Base-by-base conservation (phyloP, 495 filamentous ascomycete species). In the Tuber umbilicatum region DNA sequence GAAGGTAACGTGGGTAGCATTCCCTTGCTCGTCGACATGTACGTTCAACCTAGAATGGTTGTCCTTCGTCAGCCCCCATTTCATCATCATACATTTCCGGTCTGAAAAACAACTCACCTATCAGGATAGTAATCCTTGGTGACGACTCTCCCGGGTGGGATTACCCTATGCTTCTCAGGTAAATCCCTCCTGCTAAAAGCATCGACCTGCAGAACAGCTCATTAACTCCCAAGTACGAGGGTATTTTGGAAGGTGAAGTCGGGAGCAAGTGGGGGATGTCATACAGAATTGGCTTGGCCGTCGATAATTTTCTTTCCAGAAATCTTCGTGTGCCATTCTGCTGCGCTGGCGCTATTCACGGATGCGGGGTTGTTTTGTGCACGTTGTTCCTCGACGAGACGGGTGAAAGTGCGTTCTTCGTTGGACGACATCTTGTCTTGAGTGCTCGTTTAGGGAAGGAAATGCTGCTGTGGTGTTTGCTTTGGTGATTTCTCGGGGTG, bases 111-210 rank as follows among this genome's bases (percentile, higher is more conserved):
- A 40, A 41, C 77, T 71, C 74, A 79, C 79, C 80, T 74, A 38
- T 81, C 72, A 23, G 68, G 71, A 10, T 72, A 4, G 42, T 71
- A 81, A 47, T 81, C 80, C 37, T 40, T 37, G 39, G 79, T 81
- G 47, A 81, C 43, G 47, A 77, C 70, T 3, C 23, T 4, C 9
- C 43, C 70, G 17, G 79, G 79, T 0, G 55, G 37, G 17, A 81
- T 60, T 37, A 81, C 70, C n/a, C 80, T 79, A 50, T 81, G 73
- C 23, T 72, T 72, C 21, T 50, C 45, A 0, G 80, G 80, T 17
- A 81, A 70, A 23, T 81, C 76, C 19, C 27, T 74, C 69, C 78
- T 81, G 27, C 75, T 60, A n/a, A 79, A 79, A 39, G 76, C 41
- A 31, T 69, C 77, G 70, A 23, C 35, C 55, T 41, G 37, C 35